Evolutionary conservation across 306 rosid genomes (phyloP).

Genomic region (Acacia acuminata): DNA sequence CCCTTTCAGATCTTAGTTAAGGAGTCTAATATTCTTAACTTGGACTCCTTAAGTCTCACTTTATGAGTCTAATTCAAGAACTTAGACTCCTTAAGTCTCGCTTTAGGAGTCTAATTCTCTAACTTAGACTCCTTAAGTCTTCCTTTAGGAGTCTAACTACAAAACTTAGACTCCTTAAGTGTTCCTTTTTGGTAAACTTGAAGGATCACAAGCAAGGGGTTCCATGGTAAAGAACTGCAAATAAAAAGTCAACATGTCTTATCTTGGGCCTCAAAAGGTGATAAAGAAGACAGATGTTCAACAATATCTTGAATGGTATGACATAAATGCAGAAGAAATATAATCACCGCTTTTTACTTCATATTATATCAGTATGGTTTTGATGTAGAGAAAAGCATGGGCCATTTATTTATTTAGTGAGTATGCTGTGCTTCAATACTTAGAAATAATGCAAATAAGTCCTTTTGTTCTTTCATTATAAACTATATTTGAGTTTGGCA

Average conservation of each 20-base stretch:
- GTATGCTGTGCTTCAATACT: background rate
- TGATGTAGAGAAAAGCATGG: background rate
- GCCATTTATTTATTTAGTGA: background rate
- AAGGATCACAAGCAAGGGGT: slow-evolving; percentile 86
- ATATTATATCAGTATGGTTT: background rate
- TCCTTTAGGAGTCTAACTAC: no score
- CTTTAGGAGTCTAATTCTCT: no score
- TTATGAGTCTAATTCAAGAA: no score
- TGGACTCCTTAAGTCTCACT: no score
- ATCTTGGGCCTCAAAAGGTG: slow-evolving; percentile 18
- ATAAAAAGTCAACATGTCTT: slow-evolving; percentile 27
- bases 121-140: no score
- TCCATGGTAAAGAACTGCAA: slow-evolving; percentile 73
- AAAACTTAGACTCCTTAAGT: no score
- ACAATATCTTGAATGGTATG: slow-evolving; percentile 17
- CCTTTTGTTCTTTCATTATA: slow-evolving; percentile 1
- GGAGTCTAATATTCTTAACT: no score
- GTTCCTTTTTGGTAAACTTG: slow-evolving; percentile 83
- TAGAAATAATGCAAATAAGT: background rate
- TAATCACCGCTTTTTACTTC: slow-evolving; percentile 16
- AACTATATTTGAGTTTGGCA: background rate
- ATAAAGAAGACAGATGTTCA: slow-evolving; percentile 22
- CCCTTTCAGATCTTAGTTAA: no score
- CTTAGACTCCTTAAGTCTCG: no score
- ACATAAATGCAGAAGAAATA: slow-evolving; percentile 24